A percentile compares a stretch with the other conserved stretches of the same genome.
Conservation (phyloP, 345 rosid genomes). For the Populus alba region DNA sequence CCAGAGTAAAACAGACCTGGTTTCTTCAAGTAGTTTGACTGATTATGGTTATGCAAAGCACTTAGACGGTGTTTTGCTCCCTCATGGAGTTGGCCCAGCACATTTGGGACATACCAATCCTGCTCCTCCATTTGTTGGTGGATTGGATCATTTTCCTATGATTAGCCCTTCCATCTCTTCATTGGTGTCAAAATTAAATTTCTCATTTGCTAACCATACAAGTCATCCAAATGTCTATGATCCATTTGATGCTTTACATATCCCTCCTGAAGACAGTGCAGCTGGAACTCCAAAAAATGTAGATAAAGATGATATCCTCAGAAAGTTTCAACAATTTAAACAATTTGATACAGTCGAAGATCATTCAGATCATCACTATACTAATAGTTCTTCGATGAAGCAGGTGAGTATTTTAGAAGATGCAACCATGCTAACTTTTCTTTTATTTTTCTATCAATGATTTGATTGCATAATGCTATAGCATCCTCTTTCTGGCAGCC, state of each 20-base stretch:
- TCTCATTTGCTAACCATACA: background rate
- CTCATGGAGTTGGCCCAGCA: constrained; percentile 19
- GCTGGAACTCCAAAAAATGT: constrained; percentile 33
- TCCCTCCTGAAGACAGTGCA: constrained; percentile 31
- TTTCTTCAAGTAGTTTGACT: constrained; percentile 29
- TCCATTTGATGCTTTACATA: constrained; percentile 16
- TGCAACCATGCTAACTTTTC: background rate
- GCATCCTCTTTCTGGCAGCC: constrained; percentile 38
- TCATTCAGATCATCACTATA: constrained; percentile 61
- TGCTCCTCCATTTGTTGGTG: constrained; percentile 7
- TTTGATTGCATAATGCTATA: background rate
- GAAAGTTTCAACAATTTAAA: constrained; percentile 55
- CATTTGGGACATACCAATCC: background rate
- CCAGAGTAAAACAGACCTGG: constrained; percentile 9
- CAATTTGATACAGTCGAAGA: constrained; percentile 76
- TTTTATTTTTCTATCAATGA: background rate
- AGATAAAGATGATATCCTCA: constrained; percentile 48
- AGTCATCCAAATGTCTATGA: constrained; percentile 1
- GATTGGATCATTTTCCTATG: constrained; percentile 11
- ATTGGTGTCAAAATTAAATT: background rate
- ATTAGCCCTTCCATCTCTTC: constrained; percentile 16
- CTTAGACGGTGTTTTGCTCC: constrained; percentile 8
- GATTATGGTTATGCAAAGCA: constrained; percentile 12
- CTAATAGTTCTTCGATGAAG: constrained; percentile 35
- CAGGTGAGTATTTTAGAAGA: constrained; percentile 45